Base-by-base conservation (phyloP, 2,329 filamentous ascomycete genomes). In the Coccinonectria pachysandricola region DNA sequence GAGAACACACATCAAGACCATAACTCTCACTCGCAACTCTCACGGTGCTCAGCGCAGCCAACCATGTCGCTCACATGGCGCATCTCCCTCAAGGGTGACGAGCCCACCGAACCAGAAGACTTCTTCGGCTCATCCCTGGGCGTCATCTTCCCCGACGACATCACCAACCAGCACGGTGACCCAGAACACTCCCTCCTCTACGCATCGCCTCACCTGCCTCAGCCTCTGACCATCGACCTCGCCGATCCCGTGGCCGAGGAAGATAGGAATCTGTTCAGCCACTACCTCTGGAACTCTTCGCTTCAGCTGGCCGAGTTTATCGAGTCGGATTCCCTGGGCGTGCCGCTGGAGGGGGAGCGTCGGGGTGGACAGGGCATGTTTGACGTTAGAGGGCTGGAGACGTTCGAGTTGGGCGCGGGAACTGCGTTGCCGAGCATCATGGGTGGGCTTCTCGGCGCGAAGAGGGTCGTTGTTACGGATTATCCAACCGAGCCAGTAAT, bases 201-300 rank as follows among this genome's bases (percentile, higher is more conserved):
- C 54, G 58, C 55, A 12, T 74, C 64, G 32, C 68, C 59, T 19
- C 57, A 59, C 32, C 57, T 71, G 10, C 64, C 59, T 10, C 49
- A 45, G 27, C 57, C 60, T 8, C 44, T 71, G 22, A 37, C 48
- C 22, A 54, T 71, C 40, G 53, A 54, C 7, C 57, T 70, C 11
- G 52, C 60, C 12, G 59, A 70, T 40, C 73, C 56, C 8, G 48
- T 56, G 16, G 57, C 51, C 16, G 70, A 75, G 28, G 53, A 62
- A 15, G 68, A 74, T 40, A 56, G 75, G 25, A 50, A 54, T 12
- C 63, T 83, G 22, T 84, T 82, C 47, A 73, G 74, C 35, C 79
- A 85, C 47, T 82, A 77, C 49, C 54, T 84, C 14, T 85, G 79
- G 79, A 85, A 85, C 52, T 64, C 77, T 6, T 64, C 60, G 11